These are phyloP conservation scores for Wickerhamomyces rabaulensis DNA, from an alignment of 805 yeast genomes.

Conservation along the genomic window DNA sequence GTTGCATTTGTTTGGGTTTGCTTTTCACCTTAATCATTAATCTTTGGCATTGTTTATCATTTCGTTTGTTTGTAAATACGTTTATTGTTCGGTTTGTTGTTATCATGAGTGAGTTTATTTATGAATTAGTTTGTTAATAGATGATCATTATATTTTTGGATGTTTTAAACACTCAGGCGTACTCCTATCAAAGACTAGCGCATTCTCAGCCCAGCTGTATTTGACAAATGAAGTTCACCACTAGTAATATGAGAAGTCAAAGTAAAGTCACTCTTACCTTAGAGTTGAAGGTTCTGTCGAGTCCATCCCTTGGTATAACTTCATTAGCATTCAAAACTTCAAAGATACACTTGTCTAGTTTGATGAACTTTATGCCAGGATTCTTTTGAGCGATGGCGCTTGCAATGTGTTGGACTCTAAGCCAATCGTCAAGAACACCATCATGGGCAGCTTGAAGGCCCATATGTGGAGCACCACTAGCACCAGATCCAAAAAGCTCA, in stretches of 20 bases:
- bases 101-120: background rate
- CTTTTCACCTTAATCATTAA: background rate
- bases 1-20: background rate
- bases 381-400: conserved; percentile 30
- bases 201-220: conserved; percentile 6
- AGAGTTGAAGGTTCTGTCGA: conserved; percentile 42
- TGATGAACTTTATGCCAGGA: conserved; percentile 32
- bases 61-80: background rate
- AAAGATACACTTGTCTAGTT: conserved; percentile 46
- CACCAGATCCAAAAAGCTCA: conserved; percentile 43
- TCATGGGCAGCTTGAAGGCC: conserved; percentile 51
- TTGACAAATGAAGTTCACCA: too few species aligned
- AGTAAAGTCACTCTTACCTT: conserved; percentile 25
- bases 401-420: conserved; percentile 50
- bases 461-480: conserved; percentile 48
- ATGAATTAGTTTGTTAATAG: background rate
- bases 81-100: background rate
- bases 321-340: conserved; percentile 25
- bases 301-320: conserved; percentile 38
- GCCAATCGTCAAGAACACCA: conserved; percentile 53
- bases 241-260: too few species aligned
- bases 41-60: background rate
- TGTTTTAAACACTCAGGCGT: background rate
- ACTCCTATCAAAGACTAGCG: too few species aligned
- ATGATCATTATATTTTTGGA: background rate